Evolutionary conservation across 257 asterid species (phyloP), one percentile per base, ranked within the genome.

Genomic region (Salvia hispanica): DNA sequence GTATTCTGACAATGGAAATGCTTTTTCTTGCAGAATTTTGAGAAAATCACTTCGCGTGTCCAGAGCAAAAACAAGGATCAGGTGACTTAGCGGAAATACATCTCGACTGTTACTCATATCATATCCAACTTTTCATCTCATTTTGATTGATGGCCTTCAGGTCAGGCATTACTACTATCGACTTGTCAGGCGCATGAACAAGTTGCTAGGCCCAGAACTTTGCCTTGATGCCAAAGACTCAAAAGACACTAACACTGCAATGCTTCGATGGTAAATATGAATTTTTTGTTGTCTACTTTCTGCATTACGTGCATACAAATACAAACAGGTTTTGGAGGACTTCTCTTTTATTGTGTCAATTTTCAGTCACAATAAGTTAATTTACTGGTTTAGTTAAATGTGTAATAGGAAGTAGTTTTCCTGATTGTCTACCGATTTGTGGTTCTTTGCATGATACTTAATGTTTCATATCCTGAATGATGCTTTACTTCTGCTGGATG

Each of bases 61-160:
- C 96, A 91, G 82, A 94, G 98, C 82, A 94, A 94, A 82, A 94
- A 91, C 74, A 94, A 94, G 86, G 96, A 94, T 74, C 99, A 94
- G 95, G 98, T 93, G 62, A 72, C 59, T 73, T 43, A 44, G 36
- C 33, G 52, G 58, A 56, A 44, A 65, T 44, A 43, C 48, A 64
- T 58, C 50, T 74, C 61, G 65, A 45, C 39, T 18, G 51, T 61
- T 9, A 43, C 50, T 34, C 57, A 55, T 11, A 46, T 14, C 18
- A 37, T 15, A 55, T 42, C 51, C 69, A 34, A 80, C 69, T 36
- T 67, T 58, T 67, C 60, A n/a, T 68, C 55, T 67, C 37, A n/a
- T 48, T 72, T 40, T 56, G 64, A 67, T 68, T 28, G 57, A 33
- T 73, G 72, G 67, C 36, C 21, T 78, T 76, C 83, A 86, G 99